Percentiles rank a stretch among this genome's conserved stretches.
These are phyloP conservation scores for Solanum phureja DNA, from an alignment of 257 asterid species.

Conservation along the genomic window DNA sequence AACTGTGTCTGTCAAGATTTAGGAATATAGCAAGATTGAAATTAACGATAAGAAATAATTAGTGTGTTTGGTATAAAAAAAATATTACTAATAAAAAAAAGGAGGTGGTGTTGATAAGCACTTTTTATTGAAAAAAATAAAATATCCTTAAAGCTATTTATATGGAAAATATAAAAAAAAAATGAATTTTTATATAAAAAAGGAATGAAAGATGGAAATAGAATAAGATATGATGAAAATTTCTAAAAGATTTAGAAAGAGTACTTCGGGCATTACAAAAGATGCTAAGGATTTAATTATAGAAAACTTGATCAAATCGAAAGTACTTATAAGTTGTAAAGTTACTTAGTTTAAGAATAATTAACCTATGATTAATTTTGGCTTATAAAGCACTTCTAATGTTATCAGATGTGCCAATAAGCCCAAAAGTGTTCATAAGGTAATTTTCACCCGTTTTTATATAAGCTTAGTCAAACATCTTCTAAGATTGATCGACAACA, in stretches of 20 bases:
- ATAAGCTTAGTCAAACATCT: not conserved
- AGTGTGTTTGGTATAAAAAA: not conserved
- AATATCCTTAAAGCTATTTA: not conserved
- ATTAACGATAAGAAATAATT: not conserved
- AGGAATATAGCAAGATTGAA: too few relatives aligned
- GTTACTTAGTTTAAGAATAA: not conserved
- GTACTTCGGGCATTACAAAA: not conserved
- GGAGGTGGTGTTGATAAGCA: not conserved
- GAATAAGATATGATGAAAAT: not conserved
- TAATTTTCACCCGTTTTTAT: not conserved
- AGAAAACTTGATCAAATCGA: not conserved
- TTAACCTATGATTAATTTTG: not conserved
- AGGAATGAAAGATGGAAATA: not conserved
- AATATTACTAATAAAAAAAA: not conserved
- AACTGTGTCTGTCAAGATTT: not conserved
- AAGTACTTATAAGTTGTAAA: not conserved
- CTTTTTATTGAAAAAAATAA: not conserved
- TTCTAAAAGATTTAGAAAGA: not conserved
- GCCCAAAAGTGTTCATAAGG: not conserved
- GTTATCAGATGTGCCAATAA: not conserved
- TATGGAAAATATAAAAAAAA: not conserved
- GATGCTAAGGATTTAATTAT: too few relatives aligned
- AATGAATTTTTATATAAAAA: not conserved
- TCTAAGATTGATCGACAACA: not conserved
- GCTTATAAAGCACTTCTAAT: not conserved